phyloP scores from a whole-genome alignment of 2,329 filamentous ascomycete genomes.

The Capronia epimyces region DNA sequence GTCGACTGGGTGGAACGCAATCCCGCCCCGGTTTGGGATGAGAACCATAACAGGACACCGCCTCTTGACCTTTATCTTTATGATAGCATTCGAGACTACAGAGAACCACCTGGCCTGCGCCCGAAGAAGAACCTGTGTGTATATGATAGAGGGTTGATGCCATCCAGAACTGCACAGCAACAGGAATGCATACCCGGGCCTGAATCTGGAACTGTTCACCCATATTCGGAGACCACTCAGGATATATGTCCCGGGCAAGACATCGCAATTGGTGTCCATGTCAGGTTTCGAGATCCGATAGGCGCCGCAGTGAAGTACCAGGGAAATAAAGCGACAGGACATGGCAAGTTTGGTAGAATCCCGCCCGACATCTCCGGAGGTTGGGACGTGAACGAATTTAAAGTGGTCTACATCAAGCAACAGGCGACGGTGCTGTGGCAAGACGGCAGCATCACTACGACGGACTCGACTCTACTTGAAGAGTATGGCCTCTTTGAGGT shows the following conservation, averaged over 20 bases:
- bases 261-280: constrained; percentile 43
- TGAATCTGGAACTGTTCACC: not conserved
- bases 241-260: constrained; percentile 27
- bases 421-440: constrained; percentile 56
- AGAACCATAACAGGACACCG: constrained; percentile 4
- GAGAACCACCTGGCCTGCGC: constrained; percentile 25
- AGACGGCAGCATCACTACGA: constrained; percentile 48
- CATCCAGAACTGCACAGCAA: constrained; percentile 3
- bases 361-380: constrained; percentile 47
- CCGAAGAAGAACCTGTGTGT: constrained; percentile 12
- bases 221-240: not conserved
- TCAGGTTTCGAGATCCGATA: constrained; percentile 51
- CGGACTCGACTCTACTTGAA: constrained; percentile 42
- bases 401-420: constrained; percentile 47
- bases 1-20: constrained; percentile 51
- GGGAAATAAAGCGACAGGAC: constrained; percentile 32
- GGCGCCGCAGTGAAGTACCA: constrained; percentile 51
- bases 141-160: constrained; percentile 29
- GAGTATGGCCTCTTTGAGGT: constrained; percentile 38
- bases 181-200: not conserved
- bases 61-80: constrained; percentile 20
- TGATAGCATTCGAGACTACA: constrained; percentile 26
- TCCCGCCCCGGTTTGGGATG: not conserved
- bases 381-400: constrained; percentile 56
- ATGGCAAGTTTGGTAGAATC: constrained; percentile 43